phyloP scores from a whole-genome alignment of 441 rosid species.

The Syzygium syzygioides region DNA sequence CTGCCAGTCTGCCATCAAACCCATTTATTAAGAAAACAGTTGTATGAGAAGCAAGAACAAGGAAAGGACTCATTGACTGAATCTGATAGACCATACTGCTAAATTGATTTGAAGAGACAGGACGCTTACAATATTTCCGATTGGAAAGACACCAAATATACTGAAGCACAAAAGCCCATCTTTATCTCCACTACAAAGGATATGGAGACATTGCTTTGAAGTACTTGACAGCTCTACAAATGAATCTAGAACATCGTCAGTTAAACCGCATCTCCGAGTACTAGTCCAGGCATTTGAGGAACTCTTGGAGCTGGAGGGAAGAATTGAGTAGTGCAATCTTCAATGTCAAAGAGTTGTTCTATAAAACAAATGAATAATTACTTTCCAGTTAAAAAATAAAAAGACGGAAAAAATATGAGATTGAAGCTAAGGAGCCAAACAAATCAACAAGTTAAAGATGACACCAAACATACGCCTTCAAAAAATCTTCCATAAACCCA shows the following conservation, averaged over 20 bases:
- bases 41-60: too few relatives aligned
- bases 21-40: too few relatives aligned
- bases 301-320: conserved; percentile 40
- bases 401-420: background rate
- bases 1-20: too few relatives aligned
- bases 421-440: background rate
- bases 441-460: background rate
- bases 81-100: too few relatives aligned
- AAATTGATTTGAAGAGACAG: too few relatives aligned
- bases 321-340: conserved; percentile 74
- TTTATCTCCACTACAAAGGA: background rate
- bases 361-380: conserved; percentile 13
- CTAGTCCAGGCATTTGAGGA: too few relatives aligned
- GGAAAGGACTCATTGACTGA: too few relatives aligned
- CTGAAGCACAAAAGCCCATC: too few relatives aligned
- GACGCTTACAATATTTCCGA: too few relatives aligned
- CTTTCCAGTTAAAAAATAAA: background rate
- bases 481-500: background rate
- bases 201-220: conserved; percentile 13
- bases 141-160: too few relatives aligned
- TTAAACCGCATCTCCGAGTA: background rate
- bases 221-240: conserved; percentile 48
- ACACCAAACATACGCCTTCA: background rate
- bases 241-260: background rate
- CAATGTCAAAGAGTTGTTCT: conserved; percentile 48